Percentiles rank a stretch among this genome's conserved stretches.
Evolutionary conservation across 257 asterid species (phyloP).

Genomic region (Solanum boliviense): DNA sequence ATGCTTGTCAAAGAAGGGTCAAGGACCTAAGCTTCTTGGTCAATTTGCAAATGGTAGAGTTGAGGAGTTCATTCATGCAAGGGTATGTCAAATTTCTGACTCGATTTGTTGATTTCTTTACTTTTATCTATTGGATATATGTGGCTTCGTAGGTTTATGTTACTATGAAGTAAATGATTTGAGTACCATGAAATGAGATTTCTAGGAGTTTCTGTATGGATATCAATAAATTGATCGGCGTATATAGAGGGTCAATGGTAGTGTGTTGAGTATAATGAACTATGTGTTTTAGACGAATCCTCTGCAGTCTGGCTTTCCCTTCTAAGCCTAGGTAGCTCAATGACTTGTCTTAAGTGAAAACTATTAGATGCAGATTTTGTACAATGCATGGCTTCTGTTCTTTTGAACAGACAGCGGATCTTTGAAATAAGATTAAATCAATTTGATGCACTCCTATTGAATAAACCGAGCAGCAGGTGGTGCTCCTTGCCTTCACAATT

Average conservation of each 20-base stretch:
- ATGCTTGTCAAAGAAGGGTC: conserved; percentile 45
- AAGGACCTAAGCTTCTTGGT: conserved; percentile 76
- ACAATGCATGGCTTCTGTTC: background rate
- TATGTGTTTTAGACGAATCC: background rate
- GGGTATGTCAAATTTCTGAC: conserved; percentile 33
- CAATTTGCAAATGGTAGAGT: conserved; percentile 65
- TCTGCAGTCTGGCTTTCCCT: background rate
- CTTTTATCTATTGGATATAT: background rate
- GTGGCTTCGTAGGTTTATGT: background rate
- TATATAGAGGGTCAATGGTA: background rate
- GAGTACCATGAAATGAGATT: background rate
- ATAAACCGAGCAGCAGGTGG: background rate
- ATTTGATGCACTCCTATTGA: background rate
- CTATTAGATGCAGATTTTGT: background rate
- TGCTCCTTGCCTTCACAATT: background rate
- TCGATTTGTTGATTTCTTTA: background rate
- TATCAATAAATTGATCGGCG: background rate
- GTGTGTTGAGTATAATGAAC: background rate
- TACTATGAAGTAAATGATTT: background rate
- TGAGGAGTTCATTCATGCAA: conserved; percentile 87
- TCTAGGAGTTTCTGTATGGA: background rate
- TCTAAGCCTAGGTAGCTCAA: background rate
- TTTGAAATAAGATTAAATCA: background rate
- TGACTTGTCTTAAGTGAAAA: background rate
- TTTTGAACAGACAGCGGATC: background rate